A percentile compares a stretch with the other conserved stretches of the same genome.
phyloP scores from a whole-genome alignment of 2,329 filamentous ascomycete species.

The Ascochyta lentis region DNA sequence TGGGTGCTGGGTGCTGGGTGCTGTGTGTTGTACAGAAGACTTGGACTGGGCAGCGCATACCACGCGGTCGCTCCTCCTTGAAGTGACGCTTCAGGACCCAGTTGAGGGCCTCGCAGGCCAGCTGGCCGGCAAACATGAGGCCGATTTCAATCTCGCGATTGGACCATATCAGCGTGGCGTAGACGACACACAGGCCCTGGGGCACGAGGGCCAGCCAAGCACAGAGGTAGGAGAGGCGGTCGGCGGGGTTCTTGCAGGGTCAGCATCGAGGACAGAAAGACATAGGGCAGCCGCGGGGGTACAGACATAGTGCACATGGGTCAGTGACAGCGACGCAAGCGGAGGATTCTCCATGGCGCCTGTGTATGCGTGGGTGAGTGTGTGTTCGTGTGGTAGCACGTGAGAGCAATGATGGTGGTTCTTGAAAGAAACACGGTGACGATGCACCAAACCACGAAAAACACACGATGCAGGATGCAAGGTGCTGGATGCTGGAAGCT shows the following conservation, averaged over 20 bases:
- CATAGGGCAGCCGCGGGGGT: background rate
- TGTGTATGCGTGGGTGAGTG: background rate
- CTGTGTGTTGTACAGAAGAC: no score
- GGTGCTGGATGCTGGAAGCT: background rate
- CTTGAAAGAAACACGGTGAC: no score
- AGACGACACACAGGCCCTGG: conserved; percentile 88
- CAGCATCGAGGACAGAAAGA: conserved; percentile 19
- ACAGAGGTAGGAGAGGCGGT: conserved; percentile 83
- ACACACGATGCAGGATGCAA: background rate
- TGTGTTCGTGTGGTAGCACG: no score
- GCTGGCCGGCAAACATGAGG: conserved; percentile 89
- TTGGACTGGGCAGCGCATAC: conserved; percentile 57
- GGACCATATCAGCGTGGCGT: conserved; percentile 88
- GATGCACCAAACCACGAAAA: background rate
- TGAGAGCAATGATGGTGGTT: no score
- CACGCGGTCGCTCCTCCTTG: conserved; percentile 85
- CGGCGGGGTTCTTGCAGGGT: conserved; percentile 76
- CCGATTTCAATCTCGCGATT: conserved; percentile 88
- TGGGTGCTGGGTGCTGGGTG: no score
- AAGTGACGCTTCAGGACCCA: conserved; percentile 88
- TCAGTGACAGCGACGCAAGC: conserved; percentile 88
- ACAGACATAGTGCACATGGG: conserved; percentile 92
- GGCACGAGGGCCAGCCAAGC: conserved; percentile 95
- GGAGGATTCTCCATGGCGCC: conserved; percentile 59
- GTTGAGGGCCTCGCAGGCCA: conserved; percentile 90